A percentile compares a stretch with the other conserved stretches of the same genome.
Evolutionary conservation across 148 eudicot species (phyloP).

Genomic region (Camellia granthamiana): DNA sequence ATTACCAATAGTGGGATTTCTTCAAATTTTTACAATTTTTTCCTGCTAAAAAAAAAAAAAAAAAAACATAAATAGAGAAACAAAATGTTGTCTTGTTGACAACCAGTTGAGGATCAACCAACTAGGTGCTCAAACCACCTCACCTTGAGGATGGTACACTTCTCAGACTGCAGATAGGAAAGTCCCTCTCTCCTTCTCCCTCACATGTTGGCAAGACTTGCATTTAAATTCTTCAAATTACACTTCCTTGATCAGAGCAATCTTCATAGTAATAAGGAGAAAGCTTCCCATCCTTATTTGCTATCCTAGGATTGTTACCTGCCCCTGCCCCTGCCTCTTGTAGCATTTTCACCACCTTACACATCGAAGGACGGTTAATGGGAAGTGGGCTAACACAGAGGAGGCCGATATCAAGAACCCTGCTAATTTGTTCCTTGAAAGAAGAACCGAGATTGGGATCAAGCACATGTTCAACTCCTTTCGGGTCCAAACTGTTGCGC

Average conservation of each 20-base stretch:
- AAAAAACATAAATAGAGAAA: no score
- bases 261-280: slow-evolving; percentile 7
- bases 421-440: slow-evolving; percentile 31
- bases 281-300: slow-evolving; percentile 12
- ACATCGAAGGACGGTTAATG: slow-evolving; percentile 36
- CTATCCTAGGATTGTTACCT: background rate
- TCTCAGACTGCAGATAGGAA: no score
- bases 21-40: no score
- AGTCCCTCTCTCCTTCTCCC: background rate
- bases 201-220: background rate
- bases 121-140: no score
- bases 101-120: no score
- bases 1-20: no score
- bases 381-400: slow-evolving; percentile 30
- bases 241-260: slow-evolving; percentile 9
- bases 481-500: slow-evolving; percentile 21
- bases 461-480: slow-evolving; percentile 25
- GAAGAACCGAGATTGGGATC: slow-evolving; percentile 27
- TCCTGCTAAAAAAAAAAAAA: no score
- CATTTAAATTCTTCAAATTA: background rate
- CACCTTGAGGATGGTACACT: no score
- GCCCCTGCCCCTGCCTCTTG: slow-evolving; percentile 15
- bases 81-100: no score
- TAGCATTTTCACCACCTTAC: slow-evolving; percentile 33
- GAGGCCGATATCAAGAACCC: slow-evolving; percentile 37